Evolutionary conservation across 768 basidiomycete species (phyloP).

Genomic region (Boletus sp.): DNA sequence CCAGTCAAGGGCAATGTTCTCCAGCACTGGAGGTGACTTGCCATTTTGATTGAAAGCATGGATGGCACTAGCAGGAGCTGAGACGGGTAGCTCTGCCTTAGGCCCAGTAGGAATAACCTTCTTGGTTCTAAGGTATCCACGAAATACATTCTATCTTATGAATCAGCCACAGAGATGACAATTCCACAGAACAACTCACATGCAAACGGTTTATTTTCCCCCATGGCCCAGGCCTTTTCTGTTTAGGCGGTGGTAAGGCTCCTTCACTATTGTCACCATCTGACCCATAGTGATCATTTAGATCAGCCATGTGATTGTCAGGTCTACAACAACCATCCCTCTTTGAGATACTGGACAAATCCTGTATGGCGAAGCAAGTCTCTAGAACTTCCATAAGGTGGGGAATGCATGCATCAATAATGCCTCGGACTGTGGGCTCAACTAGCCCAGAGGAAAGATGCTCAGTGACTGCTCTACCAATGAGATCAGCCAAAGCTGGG

Average conservation of each 20-base stretch:
- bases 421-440: not conserved
- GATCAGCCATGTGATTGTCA: not conserved
- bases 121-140: not conserved
- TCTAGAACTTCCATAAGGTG: not conserved
- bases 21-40: not conserved
- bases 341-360: too few species aligned
- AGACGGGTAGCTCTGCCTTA: not conserved
- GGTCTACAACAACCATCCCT: too few species aligned
- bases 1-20: not conserved
- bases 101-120: not conserved
- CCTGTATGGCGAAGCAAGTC: not conserved
- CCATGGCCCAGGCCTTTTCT: not conserved
- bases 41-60: not conserved
- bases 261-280: not conserved
- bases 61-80: not conserved
- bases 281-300: not conserved
- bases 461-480: not conserved
- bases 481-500: not conserved
- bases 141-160: not conserved
- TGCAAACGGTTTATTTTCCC: not conserved
- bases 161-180: not conserved
- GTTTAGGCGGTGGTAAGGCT: not conserved
- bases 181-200: not conserved
- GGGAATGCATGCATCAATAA: not conserved
- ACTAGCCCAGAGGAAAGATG: not conserved